Evolutionary conservation across 2,329 filamentous ascomycete species (phyloP).

Genomic region (Ophiostoma quercus): DNA sequence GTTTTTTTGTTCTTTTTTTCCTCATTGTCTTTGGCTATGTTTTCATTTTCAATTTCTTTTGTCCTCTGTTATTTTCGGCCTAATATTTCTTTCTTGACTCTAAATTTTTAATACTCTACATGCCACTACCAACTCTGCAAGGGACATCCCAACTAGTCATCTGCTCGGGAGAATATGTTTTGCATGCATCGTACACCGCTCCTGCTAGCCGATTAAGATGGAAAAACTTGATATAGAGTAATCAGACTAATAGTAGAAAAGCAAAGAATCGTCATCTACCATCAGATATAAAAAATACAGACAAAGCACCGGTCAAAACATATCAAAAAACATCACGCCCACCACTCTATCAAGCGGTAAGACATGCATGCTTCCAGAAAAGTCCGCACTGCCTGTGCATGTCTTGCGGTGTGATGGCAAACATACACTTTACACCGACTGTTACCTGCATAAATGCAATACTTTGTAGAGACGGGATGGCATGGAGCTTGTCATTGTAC

Average conservation of each 20-base stretch:
- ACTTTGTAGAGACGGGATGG: not conserved
- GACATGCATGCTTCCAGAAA: constrained; percentile 16
- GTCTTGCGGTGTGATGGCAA: constrained; percentile 11
- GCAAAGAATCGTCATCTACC: not conserved
- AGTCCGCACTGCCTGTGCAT: not conserved
- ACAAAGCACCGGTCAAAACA: not conserved
- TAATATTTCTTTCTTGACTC: not conserved
- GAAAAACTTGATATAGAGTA: not conserved
- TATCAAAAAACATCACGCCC: not conserved
- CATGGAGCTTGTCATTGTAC: not conserved
- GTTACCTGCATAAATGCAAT: not conserved
- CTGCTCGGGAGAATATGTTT: not conserved
- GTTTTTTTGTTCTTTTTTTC: too few relatives aligned
- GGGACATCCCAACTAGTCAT: not conserved
- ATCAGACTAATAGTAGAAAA: not conserved
- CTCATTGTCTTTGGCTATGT: too few relatives aligned
- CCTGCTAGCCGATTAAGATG: not conserved
- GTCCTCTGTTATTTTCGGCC: too few relatives aligned
- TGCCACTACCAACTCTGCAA: not conserved
- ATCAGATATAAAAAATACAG: not conserved
- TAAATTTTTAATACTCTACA: too few relatives aligned
- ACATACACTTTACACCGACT: constrained; percentile 5
- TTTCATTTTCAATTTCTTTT: too few relatives aligned
- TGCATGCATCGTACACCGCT: not conserved
- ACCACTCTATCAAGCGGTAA: not conserved